Evolutionary conservation across 2,329 filamentous ascomycete genomes (phyloP).

Genomic region (Aspergillus piperis): DNA sequence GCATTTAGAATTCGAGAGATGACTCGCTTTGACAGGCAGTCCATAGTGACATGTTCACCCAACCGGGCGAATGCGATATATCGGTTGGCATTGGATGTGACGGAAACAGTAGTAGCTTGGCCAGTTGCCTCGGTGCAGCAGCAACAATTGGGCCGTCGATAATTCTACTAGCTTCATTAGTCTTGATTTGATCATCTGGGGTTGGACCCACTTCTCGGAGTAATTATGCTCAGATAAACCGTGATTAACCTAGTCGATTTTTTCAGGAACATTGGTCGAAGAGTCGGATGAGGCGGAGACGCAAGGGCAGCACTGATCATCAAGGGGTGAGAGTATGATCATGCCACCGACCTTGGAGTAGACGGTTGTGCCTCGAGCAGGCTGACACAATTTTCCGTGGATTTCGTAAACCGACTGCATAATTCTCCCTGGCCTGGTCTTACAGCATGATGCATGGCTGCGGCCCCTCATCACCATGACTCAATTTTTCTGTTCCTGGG

Average conservation of each 20-base stretch:
- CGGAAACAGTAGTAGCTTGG: neutral
- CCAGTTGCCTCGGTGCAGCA: neutral
- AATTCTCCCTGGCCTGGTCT: neutral
- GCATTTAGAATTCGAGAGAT: neutral
- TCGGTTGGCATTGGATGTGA: neutral
- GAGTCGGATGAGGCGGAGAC: neutral
- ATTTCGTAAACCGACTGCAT: neutral
- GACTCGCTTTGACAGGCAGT: neutral
- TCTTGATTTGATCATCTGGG: neutral
- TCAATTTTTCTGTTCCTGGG: neutral
- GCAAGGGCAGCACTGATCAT: constrained; percentile 2
- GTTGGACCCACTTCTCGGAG: neutral
- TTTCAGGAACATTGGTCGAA: neutral
- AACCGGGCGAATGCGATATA: neutral
- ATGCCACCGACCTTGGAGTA: neutral
- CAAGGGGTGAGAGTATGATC: neutral
- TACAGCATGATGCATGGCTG: neutral
- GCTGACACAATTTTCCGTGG: neutral
- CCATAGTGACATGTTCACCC: neutral
- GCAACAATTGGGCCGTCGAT: neutral
- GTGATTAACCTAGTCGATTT: neutral
- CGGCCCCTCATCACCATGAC: neutral
- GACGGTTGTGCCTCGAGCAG: neutral
- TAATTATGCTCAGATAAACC: neutral
- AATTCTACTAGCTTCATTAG: neutral